Conservation (phyloP, 2,329 filamentous ascomycete genomes). For the Neonectria ditissima region DNA sequence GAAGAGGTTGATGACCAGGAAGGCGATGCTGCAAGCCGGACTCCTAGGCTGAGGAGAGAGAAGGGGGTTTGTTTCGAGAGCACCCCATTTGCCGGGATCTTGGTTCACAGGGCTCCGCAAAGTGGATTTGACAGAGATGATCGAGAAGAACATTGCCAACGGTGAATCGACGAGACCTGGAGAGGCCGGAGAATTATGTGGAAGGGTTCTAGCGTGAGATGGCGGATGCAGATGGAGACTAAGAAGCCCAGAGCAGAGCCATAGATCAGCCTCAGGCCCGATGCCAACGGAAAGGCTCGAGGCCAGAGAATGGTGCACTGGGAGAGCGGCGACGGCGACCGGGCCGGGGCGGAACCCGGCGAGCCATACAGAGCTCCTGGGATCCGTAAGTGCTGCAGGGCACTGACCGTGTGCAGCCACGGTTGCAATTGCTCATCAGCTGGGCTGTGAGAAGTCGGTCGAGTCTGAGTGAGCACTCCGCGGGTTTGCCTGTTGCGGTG, state of each 20-base stretch:
- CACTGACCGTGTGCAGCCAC: constrained; percentile 9
- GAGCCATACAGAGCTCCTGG: not conserved
- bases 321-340: not conserved
- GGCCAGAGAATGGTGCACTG: not conserved
- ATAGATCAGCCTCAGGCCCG: no score
- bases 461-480: no score
- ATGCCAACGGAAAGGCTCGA: not conserved
- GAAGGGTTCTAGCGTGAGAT: constrained; percentile 26
- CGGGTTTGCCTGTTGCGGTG: not conserved
- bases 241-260: constrained; percentile 3
- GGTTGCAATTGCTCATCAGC: constrained; percentile 4
- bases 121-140: constrained; percentile 8
- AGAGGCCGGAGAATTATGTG: constrained; percentile 28
- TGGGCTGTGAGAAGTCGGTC: not conserved
- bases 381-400: not conserved
- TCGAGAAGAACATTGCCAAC: constrained; percentile 11
- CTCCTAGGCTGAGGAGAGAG: not conserved
- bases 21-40: constrained; percentile 2
- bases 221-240: constrained; percentile 4
- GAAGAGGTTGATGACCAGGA: constrained; percentile 16
- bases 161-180: constrained; percentile 18
- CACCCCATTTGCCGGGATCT: constrained; percentile 8
- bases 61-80: constrained; percentile 14
- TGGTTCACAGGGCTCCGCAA: not conserved
- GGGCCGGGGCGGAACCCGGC: constrained; percentile 29